These are phyloP conservation scores for Arthrobotrys sphaeroides DNA, from an alignment of 2,329 filamentous ascomycete genomes.

Conservation along the genomic window DNA sequence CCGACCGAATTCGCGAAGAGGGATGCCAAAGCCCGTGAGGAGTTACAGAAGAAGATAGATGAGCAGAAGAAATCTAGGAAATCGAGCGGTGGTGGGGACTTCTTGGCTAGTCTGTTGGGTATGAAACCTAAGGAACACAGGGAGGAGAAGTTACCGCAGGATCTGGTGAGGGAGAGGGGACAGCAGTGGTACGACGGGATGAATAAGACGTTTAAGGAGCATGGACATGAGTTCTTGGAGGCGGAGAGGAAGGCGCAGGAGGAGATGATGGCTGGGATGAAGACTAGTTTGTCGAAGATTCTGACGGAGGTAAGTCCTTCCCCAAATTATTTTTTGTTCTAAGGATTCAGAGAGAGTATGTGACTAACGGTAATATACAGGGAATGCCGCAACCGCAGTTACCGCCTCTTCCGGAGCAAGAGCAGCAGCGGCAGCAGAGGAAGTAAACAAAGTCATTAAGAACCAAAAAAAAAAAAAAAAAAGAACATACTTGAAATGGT, in stretches of 20 bases:
- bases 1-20: slow-evolving; percentile 88
- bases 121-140: slow-evolving; percentile 75
- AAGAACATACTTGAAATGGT: too few relatives aligned
- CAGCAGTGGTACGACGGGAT: slow-evolving; percentile 88
- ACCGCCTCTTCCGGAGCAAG: slow-evolving; percentile 27
- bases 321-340: neutral
- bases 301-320: slow-evolving; percentile 56
- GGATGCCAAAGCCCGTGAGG: slow-evolving; percentile 83
- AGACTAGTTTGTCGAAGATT: slow-evolving; percentile 68
- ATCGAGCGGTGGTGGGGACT: slow-evolving; percentile 71
- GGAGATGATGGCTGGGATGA: slow-evolving; percentile 87
- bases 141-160: slow-evolving; percentile 95
- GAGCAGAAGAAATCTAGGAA: slow-evolving; percentile 73
- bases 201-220: slow-evolving; percentile 89
- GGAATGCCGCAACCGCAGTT: slow-evolving; percentile 47
- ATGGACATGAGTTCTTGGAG: slow-evolving; percentile 94
- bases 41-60: slow-evolving; percentile 81
- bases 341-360: neutral
- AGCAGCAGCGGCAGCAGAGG: slow-evolving; percentile 23
- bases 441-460: slow-evolving; percentile 21
- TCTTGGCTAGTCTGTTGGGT: slow-evolving; percentile 77
- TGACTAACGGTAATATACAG: slow-evolving; percentile 22
- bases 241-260: slow-evolving; percentile 91
- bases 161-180: slow-evolving; percentile 90
- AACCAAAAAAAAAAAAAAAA: too few relatives aligned